These are phyloP conservation scores for Juglanconis juglandina DNA, from an alignment of 2,329 filamentous ascomycete species.

Conservation along the genomic window DNA sequence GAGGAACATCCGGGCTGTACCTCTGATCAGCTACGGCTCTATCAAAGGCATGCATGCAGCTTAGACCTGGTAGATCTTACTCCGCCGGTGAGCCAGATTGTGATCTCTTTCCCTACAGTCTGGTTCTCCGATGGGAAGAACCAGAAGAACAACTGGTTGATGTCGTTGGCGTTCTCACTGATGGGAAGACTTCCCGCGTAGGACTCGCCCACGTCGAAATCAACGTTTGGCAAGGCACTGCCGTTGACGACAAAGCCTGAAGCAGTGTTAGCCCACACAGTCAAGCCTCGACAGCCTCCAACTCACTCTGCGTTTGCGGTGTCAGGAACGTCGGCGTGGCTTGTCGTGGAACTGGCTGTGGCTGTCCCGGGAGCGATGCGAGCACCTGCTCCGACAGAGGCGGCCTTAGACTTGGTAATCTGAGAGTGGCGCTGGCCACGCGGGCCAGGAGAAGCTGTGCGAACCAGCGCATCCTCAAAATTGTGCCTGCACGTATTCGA, in stretches of 20 bases:
- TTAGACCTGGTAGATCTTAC: conserved; percentile 22
- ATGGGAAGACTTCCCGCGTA: conserved; percentile 60
- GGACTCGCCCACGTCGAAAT: conserved; percentile 63
- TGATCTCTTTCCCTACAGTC: conserved; percentile 49
- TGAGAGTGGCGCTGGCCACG: conserved; percentile 3
- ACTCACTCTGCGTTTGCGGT: conserved; percentile 6
- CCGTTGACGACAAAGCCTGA: conserved; percentile 61
- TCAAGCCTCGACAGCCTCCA: not conserved
- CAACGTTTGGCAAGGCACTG: conserved; percentile 58
- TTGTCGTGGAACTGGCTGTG: not conserved
- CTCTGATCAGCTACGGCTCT: not conserved
- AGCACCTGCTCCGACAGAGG: not conserved
- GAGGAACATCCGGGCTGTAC: conserved; percentile 50
- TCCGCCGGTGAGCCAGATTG: conserved; percentile 55
- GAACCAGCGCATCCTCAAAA: not conserved
- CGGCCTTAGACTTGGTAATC: not conserved
- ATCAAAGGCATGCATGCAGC: not conserved
- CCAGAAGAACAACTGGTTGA: conserved; percentile 54
- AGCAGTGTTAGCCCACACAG: not conserved
- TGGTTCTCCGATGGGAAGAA: conserved; percentile 56
- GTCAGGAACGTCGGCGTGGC: conserved; percentile 3
- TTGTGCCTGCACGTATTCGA: too few relatives aligned
- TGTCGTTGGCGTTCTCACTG: conserved; percentile 40
- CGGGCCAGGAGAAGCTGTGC: not conserved
- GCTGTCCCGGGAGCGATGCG: not conserved